Evolutionary conservation across 305 asterid species (phyloP), one percentile per base, ranked within the genome.

Genomic region (Petunia hybrid): DNA sequence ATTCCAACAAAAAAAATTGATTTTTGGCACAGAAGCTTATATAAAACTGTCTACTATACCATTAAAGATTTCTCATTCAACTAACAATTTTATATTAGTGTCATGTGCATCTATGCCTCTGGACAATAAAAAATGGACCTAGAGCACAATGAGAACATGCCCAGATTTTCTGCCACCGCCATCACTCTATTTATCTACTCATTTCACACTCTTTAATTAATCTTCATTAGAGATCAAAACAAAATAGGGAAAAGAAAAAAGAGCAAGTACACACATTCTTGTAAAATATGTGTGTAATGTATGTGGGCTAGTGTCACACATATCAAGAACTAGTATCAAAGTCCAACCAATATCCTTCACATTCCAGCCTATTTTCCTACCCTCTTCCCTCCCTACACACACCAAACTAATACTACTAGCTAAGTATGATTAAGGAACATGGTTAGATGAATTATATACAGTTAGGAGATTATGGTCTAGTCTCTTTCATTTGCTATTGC

Each of bases 141-240:
- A 78, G 43, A 43, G 12, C 12, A 46, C 75, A 45, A 46, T 35
- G 75, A 48, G 74, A 78, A 78, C 75, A 78, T 78, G 81, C 75
- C 63, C 43, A 63, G 36, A 78, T 63, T 63, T 78, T 78, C 46
- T 77, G 71, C 61, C 61, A 77, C 60, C 55, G 81, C 65, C 67
- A 42, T 77, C 59, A 61, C 69, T 41, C 36, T 59, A 35, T 61
- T 14, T 31, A 6, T 61, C 57, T 77, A 3, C 60, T 6, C 78
- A 71, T 71, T 71, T 35, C 78, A 71, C 62, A 73, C 45, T 73
- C 45, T 48, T 71, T 48, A 35, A 71, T 31, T 48, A 71, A 5
- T 73, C 1, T 3, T 36, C 14, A 46, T 51, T 51, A 35, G 31
- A 35, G n/a, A n/a, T n/a, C 46, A 36, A 71, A 73, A 73, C 46